Evolutionary conservation across 345 rosid genomes (phyloP).

Genomic region (Orychophragmus violaceus): DNA sequence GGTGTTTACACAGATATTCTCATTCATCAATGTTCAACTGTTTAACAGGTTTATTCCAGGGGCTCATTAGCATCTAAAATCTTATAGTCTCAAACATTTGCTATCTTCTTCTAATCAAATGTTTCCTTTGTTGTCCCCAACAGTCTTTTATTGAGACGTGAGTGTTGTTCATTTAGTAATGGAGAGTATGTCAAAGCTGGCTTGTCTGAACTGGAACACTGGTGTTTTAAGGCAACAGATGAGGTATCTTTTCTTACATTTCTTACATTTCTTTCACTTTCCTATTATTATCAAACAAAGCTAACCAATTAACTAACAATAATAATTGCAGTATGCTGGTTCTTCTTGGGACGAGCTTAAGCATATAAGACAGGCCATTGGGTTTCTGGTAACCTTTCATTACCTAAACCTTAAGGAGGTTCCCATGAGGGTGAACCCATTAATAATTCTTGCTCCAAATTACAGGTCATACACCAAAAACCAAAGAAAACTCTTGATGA

Average conservation of each 20-base stretch:
- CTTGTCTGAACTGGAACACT: slow-evolving; percentile 75
- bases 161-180: slow-evolving; percentile 88
- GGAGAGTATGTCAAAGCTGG: slow-evolving; percentile 93
- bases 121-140: not conserved
- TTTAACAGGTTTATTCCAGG: slow-evolving; percentile 37
- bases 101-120: not conserved
- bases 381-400: slow-evolving; percentile 2
- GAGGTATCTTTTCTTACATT: slow-evolving; percentile 25
- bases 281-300: not conserved
- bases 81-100: not conserved
- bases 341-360: slow-evolving; percentile 39
- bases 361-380: slow-evolving; percentile 22
- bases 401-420: not conserved
- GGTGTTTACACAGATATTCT: slow-evolving; percentile 85
- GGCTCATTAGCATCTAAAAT: not conserved
- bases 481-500: slow-evolving; percentile 78
- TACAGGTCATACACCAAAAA: slow-evolving; percentile 86
- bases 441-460: not conserved
- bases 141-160: slow-evolving; percentile 44
- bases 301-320: not conserved
- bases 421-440: not conserved
- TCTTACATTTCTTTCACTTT: not conserved
- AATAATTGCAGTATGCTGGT: slow-evolving; percentile 49
- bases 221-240: slow-evolving; percentile 88
- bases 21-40: slow-evolving; percentile 87